Conservation (phyloP, 768 basidiomycete species). For the Mycena leptocephala region DNA sequence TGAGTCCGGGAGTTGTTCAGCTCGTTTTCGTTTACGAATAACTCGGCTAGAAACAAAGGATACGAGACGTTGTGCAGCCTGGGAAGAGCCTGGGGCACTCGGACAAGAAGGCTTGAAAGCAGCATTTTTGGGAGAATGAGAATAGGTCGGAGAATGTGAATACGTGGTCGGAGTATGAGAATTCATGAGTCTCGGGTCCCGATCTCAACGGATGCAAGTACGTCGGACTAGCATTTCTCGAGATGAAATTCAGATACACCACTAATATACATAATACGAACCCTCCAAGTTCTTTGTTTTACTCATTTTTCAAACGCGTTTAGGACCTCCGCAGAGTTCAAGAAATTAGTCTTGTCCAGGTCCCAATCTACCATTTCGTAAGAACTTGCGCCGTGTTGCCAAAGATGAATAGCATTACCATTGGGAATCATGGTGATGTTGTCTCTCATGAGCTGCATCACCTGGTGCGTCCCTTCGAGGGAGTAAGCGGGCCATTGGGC, state of each 20-base stretch:
- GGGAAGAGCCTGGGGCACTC: constrained; percentile 91
- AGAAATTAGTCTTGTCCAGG: constrained; percentile 57
- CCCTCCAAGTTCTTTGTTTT: no score
- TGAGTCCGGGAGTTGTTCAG: constrained; percentile 52
- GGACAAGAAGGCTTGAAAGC: constrained; percentile 66
- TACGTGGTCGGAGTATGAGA: no score
- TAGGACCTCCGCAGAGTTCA: constrained; percentile 57
- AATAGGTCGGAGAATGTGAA: no score
- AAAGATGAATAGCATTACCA: constrained; percentile 50
- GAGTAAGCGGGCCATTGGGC: constrained; percentile 66
- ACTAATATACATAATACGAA: no score
- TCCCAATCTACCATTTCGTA: constrained; percentile 54
- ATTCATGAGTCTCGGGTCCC: no score
- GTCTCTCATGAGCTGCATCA: constrained; percentile 66
- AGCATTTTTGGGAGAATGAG: no score
- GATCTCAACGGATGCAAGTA: no score
- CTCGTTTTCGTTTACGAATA: background rate
- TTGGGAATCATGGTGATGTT: constrained; percentile 72
- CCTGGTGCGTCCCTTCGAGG: constrained; percentile 42
- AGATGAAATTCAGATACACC: no score
- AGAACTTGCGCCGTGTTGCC: background rate
- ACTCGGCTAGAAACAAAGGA: constrained; percentile 82
- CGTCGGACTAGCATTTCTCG: no score
- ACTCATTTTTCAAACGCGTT: constrained; percentile 63
- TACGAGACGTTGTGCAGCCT: constrained; percentile 89